Percentiles rank a stretch among this genome's conserved stretches.
These are phyloP conservation scores for Salix suchowensis DNA, from an alignment of 345 rosid genomes.

Conservation along the genomic window DNA sequence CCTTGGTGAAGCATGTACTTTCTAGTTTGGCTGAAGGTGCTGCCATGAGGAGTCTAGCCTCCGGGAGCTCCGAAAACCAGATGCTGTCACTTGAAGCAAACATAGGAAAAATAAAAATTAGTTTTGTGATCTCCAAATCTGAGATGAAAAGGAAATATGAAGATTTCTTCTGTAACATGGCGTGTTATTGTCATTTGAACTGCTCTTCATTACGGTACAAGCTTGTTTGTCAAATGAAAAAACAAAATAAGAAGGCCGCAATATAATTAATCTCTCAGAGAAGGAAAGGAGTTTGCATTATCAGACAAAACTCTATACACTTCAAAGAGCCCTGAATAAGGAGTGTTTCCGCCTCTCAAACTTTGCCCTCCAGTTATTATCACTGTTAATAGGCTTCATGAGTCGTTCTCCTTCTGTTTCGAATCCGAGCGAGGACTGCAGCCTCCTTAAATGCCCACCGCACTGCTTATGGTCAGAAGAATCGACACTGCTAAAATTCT, in stretches of 20 bases:
- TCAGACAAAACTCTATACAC: conserved; percentile 22
- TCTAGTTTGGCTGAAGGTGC: neutral
- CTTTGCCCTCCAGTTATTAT: conserved; percentile 43
- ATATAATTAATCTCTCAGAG: conserved; percentile 27
- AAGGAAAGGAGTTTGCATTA: conserved; percentile 28
- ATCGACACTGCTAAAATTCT: conserved; percentile 18
- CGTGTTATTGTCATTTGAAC: conserved; percentile 20
- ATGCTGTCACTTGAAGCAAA: neutral
- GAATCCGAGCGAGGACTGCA: conserved; percentile 54
- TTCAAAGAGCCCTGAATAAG: conserved; percentile 37
- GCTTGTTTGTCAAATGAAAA: conserved; percentile 22
- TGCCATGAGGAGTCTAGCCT: neutral
- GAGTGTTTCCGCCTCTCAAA: conserved; percentile 45
- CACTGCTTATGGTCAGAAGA: conserved; percentile 51
- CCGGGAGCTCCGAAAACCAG: conserved; percentile 1
- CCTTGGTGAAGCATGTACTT: conserved; percentile 1
- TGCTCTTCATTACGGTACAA: conserved; percentile 16
- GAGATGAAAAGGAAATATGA: neutral
- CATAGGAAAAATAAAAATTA: neutral
- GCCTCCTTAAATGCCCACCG: conserved; percentile 56
- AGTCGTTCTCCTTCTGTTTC: conserved; percentile 52
- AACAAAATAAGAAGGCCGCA: conserved; percentile 37
- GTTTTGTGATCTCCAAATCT: conserved; percentile 3
- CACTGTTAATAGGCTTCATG: conserved; percentile 45
- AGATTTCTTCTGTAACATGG: conserved; percentile 5